phyloP scores from a whole-genome alignment of 2,329 filamentous ascomycete genomes.

The Fusarium albosuccineum region DNA sequence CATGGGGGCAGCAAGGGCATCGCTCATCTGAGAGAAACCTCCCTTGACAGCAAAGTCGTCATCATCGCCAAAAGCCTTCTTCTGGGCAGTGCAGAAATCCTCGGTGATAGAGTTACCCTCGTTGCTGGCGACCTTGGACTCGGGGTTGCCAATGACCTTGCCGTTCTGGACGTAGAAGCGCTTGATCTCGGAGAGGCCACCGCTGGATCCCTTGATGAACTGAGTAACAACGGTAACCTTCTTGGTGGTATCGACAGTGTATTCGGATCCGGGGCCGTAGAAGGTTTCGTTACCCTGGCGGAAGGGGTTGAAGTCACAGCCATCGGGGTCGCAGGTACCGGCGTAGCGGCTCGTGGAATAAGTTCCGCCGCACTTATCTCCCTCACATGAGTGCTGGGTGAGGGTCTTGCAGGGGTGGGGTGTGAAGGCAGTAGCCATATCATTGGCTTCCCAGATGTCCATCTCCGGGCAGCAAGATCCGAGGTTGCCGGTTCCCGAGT shows the following conservation, averaged over 20 bases:
- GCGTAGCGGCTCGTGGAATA: constrained; percentile 66
- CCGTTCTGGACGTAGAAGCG: constrained; percentile 75
- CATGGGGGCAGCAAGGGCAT: constrained; percentile 56
- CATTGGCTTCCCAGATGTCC: constrained; percentile 75
- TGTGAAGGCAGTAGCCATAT: constrained; percentile 71
- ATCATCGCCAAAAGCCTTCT: constrained; percentile 66
- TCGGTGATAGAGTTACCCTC: constrained; percentile 65
- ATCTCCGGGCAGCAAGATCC: constrained; percentile 73
- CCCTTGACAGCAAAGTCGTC: constrained; percentile 67
- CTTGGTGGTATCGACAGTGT: constrained; percentile 69
- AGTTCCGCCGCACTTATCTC: constrained; percentile 64
- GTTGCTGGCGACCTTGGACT: constrained; percentile 53
- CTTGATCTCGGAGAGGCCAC: constrained; percentile 69
- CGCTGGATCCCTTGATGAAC: constrained; percentile 63
- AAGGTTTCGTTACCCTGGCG: constrained; percentile 73
- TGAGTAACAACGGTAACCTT: constrained; percentile 76
- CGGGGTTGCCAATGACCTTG: constrained; percentile 67
- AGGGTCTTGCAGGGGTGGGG: constrained; percentile 71
- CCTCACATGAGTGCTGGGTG: constrained; percentile 64
- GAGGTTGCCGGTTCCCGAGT: constrained; percentile 63
- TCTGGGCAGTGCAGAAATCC: constrained; percentile 69
- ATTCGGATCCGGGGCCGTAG: constrained; percentile 67
- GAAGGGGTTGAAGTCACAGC: constrained; percentile 78
- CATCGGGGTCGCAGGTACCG: constrained; percentile 74
- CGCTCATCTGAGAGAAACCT: constrained; percentile 68